These are phyloP conservation scores for Simmondsia chinensis DNA, from an alignment of 148 eudicot species.

Conservation along the genomic window DNA sequence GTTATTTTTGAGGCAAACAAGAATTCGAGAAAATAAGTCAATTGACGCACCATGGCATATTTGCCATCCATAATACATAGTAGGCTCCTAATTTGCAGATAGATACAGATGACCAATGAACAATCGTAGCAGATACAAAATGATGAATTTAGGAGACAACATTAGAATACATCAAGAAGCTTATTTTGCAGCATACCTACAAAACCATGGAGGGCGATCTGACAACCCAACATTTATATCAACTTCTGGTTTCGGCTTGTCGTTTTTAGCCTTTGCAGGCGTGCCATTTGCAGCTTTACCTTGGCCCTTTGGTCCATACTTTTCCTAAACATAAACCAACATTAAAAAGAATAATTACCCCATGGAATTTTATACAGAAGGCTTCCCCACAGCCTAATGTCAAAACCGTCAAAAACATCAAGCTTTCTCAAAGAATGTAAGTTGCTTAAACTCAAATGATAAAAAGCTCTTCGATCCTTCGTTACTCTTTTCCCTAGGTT, in stretches of 20 bases:
- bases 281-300: conserved; percentile 40
- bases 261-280: conserved; percentile 44
- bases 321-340: conserved; percentile 42
- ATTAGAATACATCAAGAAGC: neutral
- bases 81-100: too few species aligned
- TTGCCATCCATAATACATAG: too few species aligned
- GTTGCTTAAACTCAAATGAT: neutral
- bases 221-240: conserved; percentile 87
- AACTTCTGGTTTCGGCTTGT: conserved; percentile 62
- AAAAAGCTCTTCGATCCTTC: too few species aligned
- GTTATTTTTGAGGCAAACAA: too few species aligned
- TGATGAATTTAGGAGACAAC: too few species aligned
- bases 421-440: neutral
- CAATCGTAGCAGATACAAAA: too few species aligned
- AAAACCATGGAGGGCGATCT: conserved; percentile 81
- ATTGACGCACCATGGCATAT: too few species aligned
- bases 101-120: too few species aligned
- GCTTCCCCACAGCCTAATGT: too few species aligned
- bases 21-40: too few species aligned
- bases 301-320: conserved; percentile 93
- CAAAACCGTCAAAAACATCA: neutral
- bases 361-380: too few species aligned
- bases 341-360: neutral
- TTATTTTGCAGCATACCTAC: conserved; percentile 39
- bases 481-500: too few species aligned